Percentiles rank a stretch among this genome's conserved stretches.
phyloP scores from a whole-genome alignment of 495 filamentous ascomycete genomes.

The Lichina pygmaea region DNA sequence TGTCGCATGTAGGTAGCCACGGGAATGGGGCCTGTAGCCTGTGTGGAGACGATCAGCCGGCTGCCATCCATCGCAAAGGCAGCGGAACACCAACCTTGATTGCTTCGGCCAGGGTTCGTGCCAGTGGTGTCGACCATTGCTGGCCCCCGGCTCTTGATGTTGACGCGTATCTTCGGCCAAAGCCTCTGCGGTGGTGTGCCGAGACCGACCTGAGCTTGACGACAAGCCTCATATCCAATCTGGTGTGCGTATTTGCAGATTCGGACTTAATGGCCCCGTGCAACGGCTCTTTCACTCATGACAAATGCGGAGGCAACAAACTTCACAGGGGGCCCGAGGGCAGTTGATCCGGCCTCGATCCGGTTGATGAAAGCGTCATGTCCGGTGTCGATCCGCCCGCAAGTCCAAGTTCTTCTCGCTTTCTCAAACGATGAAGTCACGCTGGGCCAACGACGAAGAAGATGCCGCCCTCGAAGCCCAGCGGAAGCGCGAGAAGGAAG shows the following conservation, averaged over 20 bases:
- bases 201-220: too few species aligned
- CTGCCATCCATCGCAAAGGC: constrained; percentile 1
- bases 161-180: neutral
- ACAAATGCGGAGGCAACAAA: too few species aligned
- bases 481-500: constrained; percentile 3
- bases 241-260: too few species aligned
- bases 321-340: too few species aligned
- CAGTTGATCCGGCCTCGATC: too few species aligned
- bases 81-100: constrained; percentile 22
- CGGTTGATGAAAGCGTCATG: too few species aligned
- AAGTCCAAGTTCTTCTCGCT: too few species aligned
- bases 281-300: too few species aligned
- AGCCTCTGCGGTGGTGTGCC: too few species aligned
- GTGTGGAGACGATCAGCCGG: neutral
- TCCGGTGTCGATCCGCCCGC: too few species aligned
- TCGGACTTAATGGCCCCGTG: too few species aligned
- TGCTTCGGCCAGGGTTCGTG: constrained; percentile 55
- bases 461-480: constrained; percentile 38
- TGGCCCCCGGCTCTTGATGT: constrained; percentile 7
- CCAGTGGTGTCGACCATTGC: constrained; percentile 75
- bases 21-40: constrained; percentile 70
- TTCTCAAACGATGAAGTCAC: constrained; percentile 25
- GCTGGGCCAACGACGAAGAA: constrained; percentile 68
- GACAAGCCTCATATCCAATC: too few species aligned
- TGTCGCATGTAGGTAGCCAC: constrained; percentile 94